These are phyloP conservation scores for Wickerhamomyces chambardii DNA, from an alignment of 805 yeast genomes.

Conservation along the genomic window DNA sequence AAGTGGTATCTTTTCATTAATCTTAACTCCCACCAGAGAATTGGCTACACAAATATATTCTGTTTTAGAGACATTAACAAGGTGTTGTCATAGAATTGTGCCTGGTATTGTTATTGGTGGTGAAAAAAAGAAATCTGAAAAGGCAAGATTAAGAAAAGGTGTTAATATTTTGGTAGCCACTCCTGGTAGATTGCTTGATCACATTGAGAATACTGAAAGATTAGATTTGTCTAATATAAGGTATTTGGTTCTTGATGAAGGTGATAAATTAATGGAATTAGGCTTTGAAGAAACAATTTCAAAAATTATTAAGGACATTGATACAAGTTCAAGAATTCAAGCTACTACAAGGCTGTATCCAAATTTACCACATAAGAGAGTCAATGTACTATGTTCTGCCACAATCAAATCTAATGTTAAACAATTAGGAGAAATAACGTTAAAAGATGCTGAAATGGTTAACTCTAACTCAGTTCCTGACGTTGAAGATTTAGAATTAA, in stretches of 20 bases:
- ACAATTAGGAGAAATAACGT: conserved; percentile 70
- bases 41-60: conserved; percentile 83
- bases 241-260: conserved; percentile 93
- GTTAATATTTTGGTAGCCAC: conserved; percentile 95
- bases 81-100: conserved; percentile 80
- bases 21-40: conserved; percentile 92
- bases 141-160: conserved; percentile 92
- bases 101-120: conserved; percentile 98
- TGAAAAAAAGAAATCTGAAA: conserved; percentile 94
- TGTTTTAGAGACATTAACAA: conserved; percentile 63
- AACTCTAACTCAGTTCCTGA: conserved; percentile 22
- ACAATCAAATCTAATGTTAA: conserved; percentile 78
- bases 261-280: conserved; percentile 89
- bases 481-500: conserved; percentile 16
- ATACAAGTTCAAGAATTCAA: conserved; percentile 28
- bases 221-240: conserved; percentile 67
- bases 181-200: conserved; percentile 94
- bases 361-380: conserved; percentile 57
- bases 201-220: conserved; percentile 79
- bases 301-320: conserved; percentile 56
- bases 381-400: conserved; percentile 88
- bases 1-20: conserved; percentile 82
- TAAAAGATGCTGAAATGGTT: conserved; percentile 68
- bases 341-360: conserved; percentile 31
- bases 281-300: conserved; percentile 94